Conservation (phyloP, 202 grass and related monocot species). For the Schoenoplectus tabernaemontani region DNA sequence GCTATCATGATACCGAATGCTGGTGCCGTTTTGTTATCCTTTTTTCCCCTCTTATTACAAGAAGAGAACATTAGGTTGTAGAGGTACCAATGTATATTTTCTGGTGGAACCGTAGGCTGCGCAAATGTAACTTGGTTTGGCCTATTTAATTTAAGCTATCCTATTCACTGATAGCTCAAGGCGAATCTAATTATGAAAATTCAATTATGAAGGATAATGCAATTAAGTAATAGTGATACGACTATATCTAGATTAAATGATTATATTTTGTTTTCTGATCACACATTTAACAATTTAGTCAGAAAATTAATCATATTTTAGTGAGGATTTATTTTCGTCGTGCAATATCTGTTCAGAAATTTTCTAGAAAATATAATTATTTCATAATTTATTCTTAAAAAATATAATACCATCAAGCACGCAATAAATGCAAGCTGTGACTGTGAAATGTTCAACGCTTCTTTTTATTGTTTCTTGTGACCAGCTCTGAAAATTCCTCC, state of each 20-base stretch:
- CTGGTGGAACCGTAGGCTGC: neutral
- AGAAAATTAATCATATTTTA: neutral
- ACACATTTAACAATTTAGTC: neutral
- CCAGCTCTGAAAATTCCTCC: constrained; percentile 17
- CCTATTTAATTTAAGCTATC: neutral
- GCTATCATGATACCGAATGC: neutral
- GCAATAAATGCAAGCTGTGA: constrained; percentile 3
- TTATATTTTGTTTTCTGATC: neutral
- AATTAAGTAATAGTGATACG: neutral
- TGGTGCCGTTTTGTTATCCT: neutral
- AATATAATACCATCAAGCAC: neutral
- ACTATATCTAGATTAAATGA: neutral
- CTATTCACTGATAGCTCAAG: neutral
- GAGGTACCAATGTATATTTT: neutral
- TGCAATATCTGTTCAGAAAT: neutral
- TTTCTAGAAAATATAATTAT: too few relatives aligned
- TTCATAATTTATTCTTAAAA: too few relatives aligned
- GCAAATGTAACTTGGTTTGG: neutral
- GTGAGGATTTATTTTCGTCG: neutral
- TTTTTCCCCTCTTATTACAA: neutral
- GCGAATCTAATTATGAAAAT: neutral
- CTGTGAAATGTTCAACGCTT: constrained; percentile 4
- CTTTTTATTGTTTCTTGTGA: constrained; percentile 13
- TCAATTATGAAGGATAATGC: neutral
- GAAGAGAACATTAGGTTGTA: neutral